Conservation (phyloP, 2,329 filamentous ascomycete species). For the Alternaria gaisen region DNA sequence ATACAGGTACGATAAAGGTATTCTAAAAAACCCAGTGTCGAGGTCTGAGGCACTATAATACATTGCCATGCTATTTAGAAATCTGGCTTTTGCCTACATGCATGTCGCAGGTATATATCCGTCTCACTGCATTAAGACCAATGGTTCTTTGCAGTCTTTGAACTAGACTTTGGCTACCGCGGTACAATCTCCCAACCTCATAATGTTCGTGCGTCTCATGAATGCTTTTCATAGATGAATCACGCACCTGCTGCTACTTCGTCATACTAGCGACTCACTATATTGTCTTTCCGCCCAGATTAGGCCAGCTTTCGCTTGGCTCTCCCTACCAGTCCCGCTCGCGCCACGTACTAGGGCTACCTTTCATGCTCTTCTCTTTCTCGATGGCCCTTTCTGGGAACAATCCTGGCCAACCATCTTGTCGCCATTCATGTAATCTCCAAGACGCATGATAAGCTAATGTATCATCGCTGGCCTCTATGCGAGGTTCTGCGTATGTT, state of each 20-base stretch:
- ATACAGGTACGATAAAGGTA: not conserved
- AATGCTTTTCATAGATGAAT: not conserved
- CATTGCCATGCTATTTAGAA: not conserved
- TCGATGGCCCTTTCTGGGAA: conserved; percentile 14
- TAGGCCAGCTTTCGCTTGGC: not conserved
- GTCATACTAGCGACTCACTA: not conserved
- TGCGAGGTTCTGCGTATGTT: conserved; percentile 26
- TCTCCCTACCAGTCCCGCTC: not conserved
- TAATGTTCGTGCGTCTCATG: not conserved
- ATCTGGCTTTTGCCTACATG: not conserved
- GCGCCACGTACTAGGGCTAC: not conserved
- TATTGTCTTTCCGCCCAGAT: not conserved
- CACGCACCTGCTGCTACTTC: not conserved
- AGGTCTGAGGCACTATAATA: not conserved
- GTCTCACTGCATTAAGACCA: not conserved
- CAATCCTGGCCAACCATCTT: conserved; percentile 25
- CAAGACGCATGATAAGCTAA: conserved; percentile 8
- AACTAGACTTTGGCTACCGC: not conserved
- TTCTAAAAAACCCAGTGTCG: not conserved
- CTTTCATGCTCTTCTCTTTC: not conserved
- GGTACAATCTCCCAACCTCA: not conserved
- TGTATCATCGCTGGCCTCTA: conserved; percentile 10
- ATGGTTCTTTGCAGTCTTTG: no score
- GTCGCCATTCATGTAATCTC: conserved; percentile 27
- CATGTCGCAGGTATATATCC: not conserved